Percentiles rank a stretch among this genome's conserved stretches.
Conservation (phyloP, 495 filamentous ascomycete species). For the Penicillium roqueforti region DNA sequence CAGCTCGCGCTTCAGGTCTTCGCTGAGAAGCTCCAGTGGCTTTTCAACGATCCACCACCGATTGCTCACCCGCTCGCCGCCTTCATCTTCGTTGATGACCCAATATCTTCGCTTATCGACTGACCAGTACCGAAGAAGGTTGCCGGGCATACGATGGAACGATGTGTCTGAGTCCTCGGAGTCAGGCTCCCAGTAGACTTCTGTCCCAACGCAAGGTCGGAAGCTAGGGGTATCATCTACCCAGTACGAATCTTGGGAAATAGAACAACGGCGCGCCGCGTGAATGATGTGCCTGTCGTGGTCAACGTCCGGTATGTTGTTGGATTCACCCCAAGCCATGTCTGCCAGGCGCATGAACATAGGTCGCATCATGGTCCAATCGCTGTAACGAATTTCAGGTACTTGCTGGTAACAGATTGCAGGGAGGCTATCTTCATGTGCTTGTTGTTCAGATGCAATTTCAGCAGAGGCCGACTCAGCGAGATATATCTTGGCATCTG, state of each 20-base stretch:
- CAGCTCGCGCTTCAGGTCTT: conserved; percentile 1
- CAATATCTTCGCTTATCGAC: conserved; percentile 11
- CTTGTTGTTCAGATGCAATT: not conserved
- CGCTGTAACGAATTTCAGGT: not conserved
- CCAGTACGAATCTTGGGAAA: not conserved
- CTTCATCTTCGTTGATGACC: conserved; percentile 1
- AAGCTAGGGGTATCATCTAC: conserved; percentile 2
- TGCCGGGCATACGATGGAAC: conserved; percentile 1
- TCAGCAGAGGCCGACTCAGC: not conserved
- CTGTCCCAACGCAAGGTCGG: conserved; percentile 5
- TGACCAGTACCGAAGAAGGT: conserved; percentile 7
- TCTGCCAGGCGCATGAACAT: conserved; percentile 10
- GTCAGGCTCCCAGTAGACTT: not conserved
- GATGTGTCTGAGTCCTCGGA: not conserved
- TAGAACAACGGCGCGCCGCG: conserved; percentile 3
- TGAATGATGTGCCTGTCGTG: not conserved
- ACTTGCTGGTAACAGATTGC: conserved; percentile 1
- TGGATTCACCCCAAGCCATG: conserved; percentile 10
- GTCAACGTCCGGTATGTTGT: conserved; percentile 6
- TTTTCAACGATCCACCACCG: conserved; percentile 15
- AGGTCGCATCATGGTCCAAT: conserved; percentile 8
- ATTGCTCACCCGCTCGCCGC: not conserved
- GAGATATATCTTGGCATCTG: not conserved
- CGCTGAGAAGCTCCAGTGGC: conserved; percentile 8
- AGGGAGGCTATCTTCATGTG: not conserved